A percentile compares a stretch with the other conserved stretches of the same genome.
Evolutionary conservation across 805 yeast species (phyloP).

Genomic region (Schwanniomyces sp.): DNA sequence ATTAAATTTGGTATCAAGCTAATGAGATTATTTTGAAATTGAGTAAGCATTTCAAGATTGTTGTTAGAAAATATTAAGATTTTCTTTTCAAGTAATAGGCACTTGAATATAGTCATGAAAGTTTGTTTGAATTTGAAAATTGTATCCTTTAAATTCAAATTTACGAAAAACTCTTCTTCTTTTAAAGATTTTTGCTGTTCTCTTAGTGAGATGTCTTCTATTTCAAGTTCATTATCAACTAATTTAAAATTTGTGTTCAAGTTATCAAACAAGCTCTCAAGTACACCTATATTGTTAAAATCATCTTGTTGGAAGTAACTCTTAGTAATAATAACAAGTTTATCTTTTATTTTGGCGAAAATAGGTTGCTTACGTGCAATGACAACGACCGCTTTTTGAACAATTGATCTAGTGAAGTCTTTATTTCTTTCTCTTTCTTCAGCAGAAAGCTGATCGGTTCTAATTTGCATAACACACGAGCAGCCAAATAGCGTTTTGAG

Average conservation of each 20-base stretch:
- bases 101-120: slow-evolving; percentile 69
- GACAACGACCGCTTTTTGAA: slow-evolving; percentile 88
- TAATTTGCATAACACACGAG: slow-evolving; percentile 85
- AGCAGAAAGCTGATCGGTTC: slow-evolving; percentile 53
- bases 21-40: slow-evolving; percentile 78
- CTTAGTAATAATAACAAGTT: slow-evolving; percentile 83
- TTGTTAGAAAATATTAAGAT: slow-evolving; percentile 73
- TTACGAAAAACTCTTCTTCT: slow-evolving; percentile 51
- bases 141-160: slow-evolving; percentile 68
- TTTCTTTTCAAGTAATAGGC: slow-evolving; percentile 70
- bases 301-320: slow-evolving; percentile 81
- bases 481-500: slow-evolving; percentile 85
- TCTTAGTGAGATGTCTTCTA: slow-evolving; percentile 4
- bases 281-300: slow-evolving; percentile 67
- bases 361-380: slow-evolving; percentile 79
- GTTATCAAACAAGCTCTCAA: slow-evolving; percentile 70
- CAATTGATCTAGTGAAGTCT: slow-evolving; percentile 79
- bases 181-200: slow-evolving; percentile 5
- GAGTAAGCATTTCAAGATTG: slow-evolving; percentile 77
- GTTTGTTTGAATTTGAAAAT: slow-evolving; percentile 58
- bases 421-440: slow-evolving; percentile 47
- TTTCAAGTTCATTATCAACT: slow-evolving; percentile 18
- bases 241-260: slow-evolving; percentile 39
- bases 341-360: slow-evolving; percentile 85
- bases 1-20: slow-evolving; percentile 82